These are phyloP conservation scores for Dictyostelium discoideum DNA, from an alignment of 78 protist genomes.

Conservation along the genomic window DNA sequence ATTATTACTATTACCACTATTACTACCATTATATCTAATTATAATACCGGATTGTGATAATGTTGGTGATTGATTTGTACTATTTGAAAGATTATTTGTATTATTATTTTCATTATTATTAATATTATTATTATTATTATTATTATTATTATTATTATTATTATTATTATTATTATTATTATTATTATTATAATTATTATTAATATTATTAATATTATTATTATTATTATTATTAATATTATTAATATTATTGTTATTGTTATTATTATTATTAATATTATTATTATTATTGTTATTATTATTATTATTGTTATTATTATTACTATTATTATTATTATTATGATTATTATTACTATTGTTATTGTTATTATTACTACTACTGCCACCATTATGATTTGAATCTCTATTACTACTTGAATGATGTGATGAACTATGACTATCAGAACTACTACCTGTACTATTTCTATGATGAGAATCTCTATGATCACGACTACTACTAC, in stretches of 20 bases:
- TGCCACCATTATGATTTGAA: neutral
- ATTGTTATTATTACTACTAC: neutral
- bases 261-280: neutral
- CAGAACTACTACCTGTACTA: neutral
- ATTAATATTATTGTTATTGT: neutral
- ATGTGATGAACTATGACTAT: neutral
- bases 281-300: neutral
- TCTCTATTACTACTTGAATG: neutral
- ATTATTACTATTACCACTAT: neutral
- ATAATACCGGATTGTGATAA: neutral
- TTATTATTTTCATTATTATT: neutral
- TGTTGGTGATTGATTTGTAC: constrained; percentile 1
- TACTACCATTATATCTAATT: neutral
- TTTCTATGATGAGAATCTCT: constrained; percentile 10
- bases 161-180: too few species aligned
- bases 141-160: too few species aligned
- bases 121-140: neutral
- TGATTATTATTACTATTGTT: neutral
- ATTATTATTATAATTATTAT: too few species aligned
- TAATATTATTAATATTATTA: neutral
- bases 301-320: neutral
- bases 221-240: neutral
- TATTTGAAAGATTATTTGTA: neutral
- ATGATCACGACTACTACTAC: neutral
- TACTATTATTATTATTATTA: neutral